Percentiles rank a stretch among this genome's conserved stretches.
phyloP scores from a whole-genome alignment of 139 green algal genomes.

The Monoraphidium neglectum region DNA sequence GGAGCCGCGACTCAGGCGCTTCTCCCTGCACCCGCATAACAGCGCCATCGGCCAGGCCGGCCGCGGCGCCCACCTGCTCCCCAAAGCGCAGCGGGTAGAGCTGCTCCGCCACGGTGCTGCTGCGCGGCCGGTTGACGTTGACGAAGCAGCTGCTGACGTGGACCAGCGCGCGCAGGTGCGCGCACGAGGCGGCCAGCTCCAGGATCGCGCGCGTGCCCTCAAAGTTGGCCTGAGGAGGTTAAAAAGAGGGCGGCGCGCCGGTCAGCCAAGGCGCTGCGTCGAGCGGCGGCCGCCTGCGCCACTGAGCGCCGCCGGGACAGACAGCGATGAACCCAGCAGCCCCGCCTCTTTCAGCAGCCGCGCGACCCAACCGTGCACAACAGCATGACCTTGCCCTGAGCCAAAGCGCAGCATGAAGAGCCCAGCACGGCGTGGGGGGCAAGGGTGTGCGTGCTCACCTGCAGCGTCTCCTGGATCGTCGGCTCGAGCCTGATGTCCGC shows the following conservation, averaged over 20 bases:
- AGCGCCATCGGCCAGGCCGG: constrained; percentile 19
- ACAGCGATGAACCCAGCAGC: too few relatives aligned
- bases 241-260: too few relatives aligned
- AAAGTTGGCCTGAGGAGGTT: constrained; percentile 49
- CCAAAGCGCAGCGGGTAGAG: constrained; percentile 57
- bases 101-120: constrained; percentile 43
- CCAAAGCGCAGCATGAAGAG: too few relatives aligned
- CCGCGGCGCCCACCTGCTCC: constrained; percentile 30
- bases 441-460: too few relatives aligned
- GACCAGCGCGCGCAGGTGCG: constrained; percentile 34
- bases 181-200: constrained; percentile 13
- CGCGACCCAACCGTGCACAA: too few relatives aligned
- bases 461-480: constrained; percentile 42
- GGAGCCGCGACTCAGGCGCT: not conserved
- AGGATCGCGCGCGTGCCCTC: constrained; percentile 29
- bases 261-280: too few relatives aligned
- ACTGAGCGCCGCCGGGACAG: too few relatives aligned
- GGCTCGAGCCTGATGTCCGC: constrained; percentile 56
- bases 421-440: too few relatives aligned
- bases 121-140: constrained; percentile 39
- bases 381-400: too few relatives aligned
- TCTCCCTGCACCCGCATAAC: too few relatives aligned
- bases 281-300: too few relatives aligned
- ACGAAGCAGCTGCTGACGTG: constrained; percentile 52
- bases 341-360: too few relatives aligned